Conservation (phyloP, 768 basidiomycete genomes). For the Podaxis sp. region DNA sequence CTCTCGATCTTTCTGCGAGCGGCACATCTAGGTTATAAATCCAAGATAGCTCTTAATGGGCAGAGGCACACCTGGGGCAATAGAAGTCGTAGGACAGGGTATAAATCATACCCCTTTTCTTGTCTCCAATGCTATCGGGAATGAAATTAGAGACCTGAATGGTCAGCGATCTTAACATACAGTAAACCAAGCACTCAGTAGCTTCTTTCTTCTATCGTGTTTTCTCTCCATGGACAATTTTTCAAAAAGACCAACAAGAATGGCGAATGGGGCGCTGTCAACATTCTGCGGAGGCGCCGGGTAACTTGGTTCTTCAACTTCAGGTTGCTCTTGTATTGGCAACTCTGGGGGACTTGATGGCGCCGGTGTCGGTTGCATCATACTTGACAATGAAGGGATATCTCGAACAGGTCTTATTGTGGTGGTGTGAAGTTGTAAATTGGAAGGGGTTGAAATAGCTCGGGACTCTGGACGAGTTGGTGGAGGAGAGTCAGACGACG, state of each 20-base stretch:
- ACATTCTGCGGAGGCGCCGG: slow-evolving; percentile 62
- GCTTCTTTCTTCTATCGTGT: slow-evolving; percentile 68
- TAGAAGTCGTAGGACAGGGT: slow-evolving; percentile 85
- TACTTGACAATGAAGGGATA: slow-evolving; percentile 16
- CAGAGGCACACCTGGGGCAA: slow-evolving; percentile 71
- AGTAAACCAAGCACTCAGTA: slow-evolving; percentile 77
- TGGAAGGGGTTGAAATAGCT: background rate
- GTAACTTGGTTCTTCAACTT: slow-evolving; percentile 37
- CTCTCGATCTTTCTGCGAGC: slow-evolving; percentile 84
- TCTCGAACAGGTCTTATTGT: background rate
- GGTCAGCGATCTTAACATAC: slow-evolving; percentile 43
- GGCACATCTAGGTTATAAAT: background rate
- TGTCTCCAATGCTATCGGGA: slow-evolving; percentile 74
- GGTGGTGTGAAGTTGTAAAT: background rate
- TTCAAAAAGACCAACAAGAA: slow-evolving; percentile 72
- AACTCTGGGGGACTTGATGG: slow-evolving; percentile 58
- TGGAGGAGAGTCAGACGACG: slow-evolving; percentile 14
- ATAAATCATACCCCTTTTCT: slow-evolving; percentile 84
- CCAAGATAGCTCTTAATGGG: background rate
- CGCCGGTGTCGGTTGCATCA: slow-evolving; percentile 68
- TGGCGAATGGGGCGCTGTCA: slow-evolving; percentile 68
- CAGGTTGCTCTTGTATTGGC: slow-evolving; percentile 29
- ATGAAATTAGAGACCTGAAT: slow-evolving; percentile 13
- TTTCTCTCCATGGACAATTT: slow-evolving; percentile 72
- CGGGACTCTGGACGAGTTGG: background rate